A percentile compares a stretch with the other conserved stretches of the same genome.
phyloP scores from a whole-genome alignment of 2,329 filamentous ascomycete genomes.

The Paracamarosporium sp. region DNA sequence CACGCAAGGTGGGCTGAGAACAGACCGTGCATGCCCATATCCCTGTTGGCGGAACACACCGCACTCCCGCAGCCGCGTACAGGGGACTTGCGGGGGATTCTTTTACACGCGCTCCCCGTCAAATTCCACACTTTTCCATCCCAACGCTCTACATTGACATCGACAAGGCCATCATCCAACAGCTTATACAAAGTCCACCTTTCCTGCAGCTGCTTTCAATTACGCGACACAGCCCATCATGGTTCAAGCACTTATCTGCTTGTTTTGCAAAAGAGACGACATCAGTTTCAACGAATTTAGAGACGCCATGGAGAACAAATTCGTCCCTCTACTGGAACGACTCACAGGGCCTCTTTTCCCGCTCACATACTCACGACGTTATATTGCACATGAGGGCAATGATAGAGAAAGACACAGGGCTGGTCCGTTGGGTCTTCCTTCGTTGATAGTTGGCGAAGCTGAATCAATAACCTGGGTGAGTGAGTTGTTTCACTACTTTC shows the following conservation, averaged over 20 bases:
- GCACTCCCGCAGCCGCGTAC: neutral
- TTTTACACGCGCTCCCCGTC: neutral
- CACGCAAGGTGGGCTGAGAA: neutral
- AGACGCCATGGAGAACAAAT: slow-evolving; percentile 8
- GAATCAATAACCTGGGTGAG: slow-evolving; percentile 8
- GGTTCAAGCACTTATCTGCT: slow-evolving; percentile 2
- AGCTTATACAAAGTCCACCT: neutral
- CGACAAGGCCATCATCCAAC: neutral
- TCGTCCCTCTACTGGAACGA: slow-evolving; percentile 6
- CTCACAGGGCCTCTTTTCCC: slow-evolving; percentile 11
- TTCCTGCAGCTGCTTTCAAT: neutral
- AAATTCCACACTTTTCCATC: neutral
- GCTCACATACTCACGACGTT: slow-evolving; percentile 9
- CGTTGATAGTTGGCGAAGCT: slow-evolving; percentile 7
- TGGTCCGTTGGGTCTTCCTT: slow-evolving; percentile 5
- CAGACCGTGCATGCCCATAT: neutral
- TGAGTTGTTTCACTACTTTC: neutral
- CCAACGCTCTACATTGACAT: neutral
- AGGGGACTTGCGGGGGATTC: neutral
- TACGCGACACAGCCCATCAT: neutral
- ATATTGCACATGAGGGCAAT: slow-evolving; percentile 10
- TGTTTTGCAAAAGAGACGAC: slow-evolving; percentile 4
- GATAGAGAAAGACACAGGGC: neutral
- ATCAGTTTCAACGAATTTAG: slow-evolving; percentile 9
- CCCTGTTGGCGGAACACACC: neutral